These are phyloP conservation scores for Medicago lupulina DNA, from an alignment of 306 rosid species.

Conservation along the genomic window DNA sequence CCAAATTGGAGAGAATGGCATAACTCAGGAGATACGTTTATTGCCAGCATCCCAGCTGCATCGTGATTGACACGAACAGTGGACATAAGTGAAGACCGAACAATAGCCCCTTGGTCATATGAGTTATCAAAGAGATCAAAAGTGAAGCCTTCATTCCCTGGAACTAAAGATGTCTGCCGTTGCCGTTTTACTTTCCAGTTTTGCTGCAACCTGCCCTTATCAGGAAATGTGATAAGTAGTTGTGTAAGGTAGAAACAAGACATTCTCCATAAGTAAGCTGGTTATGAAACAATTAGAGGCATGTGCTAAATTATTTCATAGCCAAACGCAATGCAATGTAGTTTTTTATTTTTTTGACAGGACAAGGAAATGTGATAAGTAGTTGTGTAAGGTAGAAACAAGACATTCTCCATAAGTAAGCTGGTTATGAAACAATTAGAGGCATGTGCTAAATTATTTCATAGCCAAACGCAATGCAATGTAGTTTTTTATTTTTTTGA, in stretches of 20 bases:
- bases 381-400: slow-evolving; percentile 33
- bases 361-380: neutral
- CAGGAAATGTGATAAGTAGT: slow-evolving; percentile 43
- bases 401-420: slow-evolving; percentile 24
- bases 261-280: slow-evolving; percentile 26
- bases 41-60: slow-evolving; percentile 87
- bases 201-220: slow-evolving; percentile 86
- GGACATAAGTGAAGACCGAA: slow-evolving; percentile 67
- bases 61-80: slow-evolving; percentile 81
- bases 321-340: slow-evolving; percentile 16
- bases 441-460: neutral
- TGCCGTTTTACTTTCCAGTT: slow-evolving; percentile 97
- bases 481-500: neutral
- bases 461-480: slow-evolving; percentile 27
- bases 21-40: slow-evolving; percentile 70
- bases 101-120: slow-evolving; percentile 65
- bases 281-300: slow-evolving; percentile 23
- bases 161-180: slow-evolving; percentile 73
- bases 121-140: slow-evolving; percentile 90
- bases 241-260: slow-evolving; percentile 33
- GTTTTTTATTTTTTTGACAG: neutral
- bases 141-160: slow-evolving; percentile 94
- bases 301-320: slow-evolving; percentile 18
- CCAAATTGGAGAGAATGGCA: slow-evolving; percentile 79
- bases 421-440: slow-evolving; percentile 31